phyloP scores from a whole-genome alignment of 1,284 basidiomycete species.

The Puccinia coronata region DNA sequence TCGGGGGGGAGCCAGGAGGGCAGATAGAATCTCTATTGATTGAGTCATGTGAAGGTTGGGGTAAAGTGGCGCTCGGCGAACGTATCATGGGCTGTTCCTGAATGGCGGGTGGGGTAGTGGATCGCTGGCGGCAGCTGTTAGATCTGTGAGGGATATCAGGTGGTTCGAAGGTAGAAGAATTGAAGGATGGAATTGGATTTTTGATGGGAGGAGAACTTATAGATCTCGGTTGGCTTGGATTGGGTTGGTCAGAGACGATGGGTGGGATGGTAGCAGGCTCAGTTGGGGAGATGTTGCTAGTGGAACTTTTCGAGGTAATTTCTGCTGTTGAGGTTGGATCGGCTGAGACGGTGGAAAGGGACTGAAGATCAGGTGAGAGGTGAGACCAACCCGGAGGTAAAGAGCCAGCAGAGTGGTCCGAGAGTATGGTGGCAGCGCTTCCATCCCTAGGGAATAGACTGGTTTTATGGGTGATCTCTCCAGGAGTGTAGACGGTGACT shows the following conservation, averaged over 20 bases:
- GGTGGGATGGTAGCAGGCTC: slow-evolving; percentile 16
- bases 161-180: not conserved
- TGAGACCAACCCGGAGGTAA: slow-evolving; percentile 39
- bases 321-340: slow-evolving; percentile 33
- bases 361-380: slow-evolving; percentile 1
- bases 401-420: slow-evolving; percentile 6
- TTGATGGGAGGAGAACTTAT: not conserved
- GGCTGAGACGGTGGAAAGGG: not conserved
- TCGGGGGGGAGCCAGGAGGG: not conserved
- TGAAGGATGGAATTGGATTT: not conserved
- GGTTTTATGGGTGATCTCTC: slow-evolving; percentile 36
- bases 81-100: slow-evolving; percentile 14
- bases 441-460: slow-evolving; percentile 49
- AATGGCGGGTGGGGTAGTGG: slow-evolving; percentile 7
- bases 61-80: slow-evolving; percentile 22
- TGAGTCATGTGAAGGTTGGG: not conserved
- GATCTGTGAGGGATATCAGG: slow-evolving; percentile 6
- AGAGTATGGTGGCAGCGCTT: slow-evolving; percentile 22
- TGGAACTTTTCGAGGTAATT: slow-evolving; percentile 11
- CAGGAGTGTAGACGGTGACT: slow-evolving; percentile 45
- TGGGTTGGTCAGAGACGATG: not conserved
- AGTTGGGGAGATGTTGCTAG: slow-evolving; percentile 5
- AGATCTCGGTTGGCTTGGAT: not conserved
- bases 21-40: not conserved
- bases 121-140: slow-evolving; percentile 20